Base-by-base conservation (phyloP, 306 rosid genomes). In the Luffa aegyptiaca region DNA sequence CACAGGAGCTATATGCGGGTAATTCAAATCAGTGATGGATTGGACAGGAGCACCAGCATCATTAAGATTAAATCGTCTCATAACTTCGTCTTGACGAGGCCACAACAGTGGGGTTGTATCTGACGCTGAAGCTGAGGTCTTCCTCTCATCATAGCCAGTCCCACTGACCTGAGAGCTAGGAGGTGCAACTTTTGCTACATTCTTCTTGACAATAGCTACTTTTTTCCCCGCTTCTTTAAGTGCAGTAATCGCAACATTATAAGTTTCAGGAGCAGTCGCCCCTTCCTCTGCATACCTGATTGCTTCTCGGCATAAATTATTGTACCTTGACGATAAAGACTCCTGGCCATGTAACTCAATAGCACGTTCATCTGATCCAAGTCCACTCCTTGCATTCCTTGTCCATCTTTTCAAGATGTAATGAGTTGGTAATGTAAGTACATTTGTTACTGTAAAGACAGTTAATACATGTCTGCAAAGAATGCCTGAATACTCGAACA, bases 401-500 rank as follows among this genome's bases (percentile, higher is more conserved):
- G 98, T 95, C 98, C 98, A 95, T 80, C 98, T 92, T 85, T 85
- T 91, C 82, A 92, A 82, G 82, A 93, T 92, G 86, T 92, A 92
- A 87, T 92, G 92, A 74, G 91, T 76, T 55, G 98, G 98, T 83
- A 93, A 82, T 5, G 92, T 90, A 79, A 90, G 97, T 73, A 93
- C 96, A 84, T 92, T 93, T 62, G 98, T 90, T 51, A 93, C 93
- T 0, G 98, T 92, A 78, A 92, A 93, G 73, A 93, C 98, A 1
- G 98, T 93, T 84, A 93, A 87, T 79, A 93, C 84, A 83, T 93
- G 98, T 80, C 92, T 89, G 85, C 98, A 93, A 73, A 93, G 97
- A 83, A 93, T 90, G 77, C 98, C 98, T 17, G 93, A 92, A 82
- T 89, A 89, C 93, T 95, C 97, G 84, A 92, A 95, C 98, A 92